phyloP scores from a whole-genome alignment of 2,329 filamentous ascomycete species.

The Nakataea oryzae region DNA sequence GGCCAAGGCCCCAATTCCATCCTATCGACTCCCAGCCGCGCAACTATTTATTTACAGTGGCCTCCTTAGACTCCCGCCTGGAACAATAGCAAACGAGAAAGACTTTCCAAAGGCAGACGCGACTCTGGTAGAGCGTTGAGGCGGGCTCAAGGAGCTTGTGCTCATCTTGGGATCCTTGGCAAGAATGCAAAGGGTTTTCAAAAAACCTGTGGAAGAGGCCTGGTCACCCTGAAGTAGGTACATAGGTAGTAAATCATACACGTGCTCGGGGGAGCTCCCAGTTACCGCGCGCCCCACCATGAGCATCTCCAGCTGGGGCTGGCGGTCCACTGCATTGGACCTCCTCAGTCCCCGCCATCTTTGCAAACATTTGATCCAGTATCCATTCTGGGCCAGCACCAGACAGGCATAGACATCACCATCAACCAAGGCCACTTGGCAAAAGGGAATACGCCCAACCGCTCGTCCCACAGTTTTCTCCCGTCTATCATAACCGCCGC shows the following conservation, averaged over 20 bases:
- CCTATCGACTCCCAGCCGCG: too few species aligned
- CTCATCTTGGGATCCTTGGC: conserved; percentile 10
- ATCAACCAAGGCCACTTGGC: not conserved
- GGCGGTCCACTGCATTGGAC: not conserved
- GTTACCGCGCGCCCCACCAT: not conserved
- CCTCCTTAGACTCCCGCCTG: too few species aligned
- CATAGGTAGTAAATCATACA: too few species aligned
- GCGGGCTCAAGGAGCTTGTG: not conserved
- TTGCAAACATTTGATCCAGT: conserved; percentile 7
- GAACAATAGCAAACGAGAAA: too few species aligned
- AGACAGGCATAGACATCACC: not conserved
- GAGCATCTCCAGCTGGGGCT: not conserved
- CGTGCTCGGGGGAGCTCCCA: conserved; percentile 7
- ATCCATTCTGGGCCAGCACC: not conserved
- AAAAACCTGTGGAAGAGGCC: too few species aligned
- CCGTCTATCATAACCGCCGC: not conserved
- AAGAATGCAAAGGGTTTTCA: not conserved
- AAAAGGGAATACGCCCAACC: not conserved
- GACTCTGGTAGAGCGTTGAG: too few species aligned
- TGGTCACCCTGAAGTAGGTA: too few species aligned
- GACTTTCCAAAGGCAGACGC: too few species aligned
- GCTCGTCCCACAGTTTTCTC: not conserved
- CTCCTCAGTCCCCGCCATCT: conserved; percentile 7
- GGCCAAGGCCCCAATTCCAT: too few species aligned
- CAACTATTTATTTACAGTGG: too few species aligned